Percentiles rank a stretch among this genome's conserved stretches.
phyloP scores from a whole-genome alignment of 257 asterid species.

The Apocynum venetum region DNA sequence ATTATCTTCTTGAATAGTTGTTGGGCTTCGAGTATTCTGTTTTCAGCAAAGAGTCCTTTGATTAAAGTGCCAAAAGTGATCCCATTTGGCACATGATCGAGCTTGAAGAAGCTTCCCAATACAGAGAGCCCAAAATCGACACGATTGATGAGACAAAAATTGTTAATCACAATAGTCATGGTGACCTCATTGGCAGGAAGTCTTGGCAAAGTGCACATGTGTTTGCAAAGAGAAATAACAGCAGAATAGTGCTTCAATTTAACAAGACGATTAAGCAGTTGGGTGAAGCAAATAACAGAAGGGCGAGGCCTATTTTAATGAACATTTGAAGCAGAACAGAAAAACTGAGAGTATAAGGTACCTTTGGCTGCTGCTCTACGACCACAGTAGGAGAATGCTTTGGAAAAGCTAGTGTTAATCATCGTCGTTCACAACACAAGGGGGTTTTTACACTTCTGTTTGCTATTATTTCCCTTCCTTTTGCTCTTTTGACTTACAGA shows the following conservation, averaged over 20 bases:
- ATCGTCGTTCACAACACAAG: too few species aligned
- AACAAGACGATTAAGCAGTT: neutral
- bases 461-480: too few species aligned
- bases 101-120: conserved; percentile 21
- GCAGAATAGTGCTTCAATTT: neutral
- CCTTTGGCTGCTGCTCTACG: too few species aligned
- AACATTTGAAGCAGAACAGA: too few species aligned
- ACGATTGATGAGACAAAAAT: neutral
- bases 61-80: conserved; percentile 19
- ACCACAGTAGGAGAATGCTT: too few species aligned
- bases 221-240: conserved; percentile 1
- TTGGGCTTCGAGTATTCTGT: conserved; percentile 13
- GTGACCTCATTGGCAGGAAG: neutral
- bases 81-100: conserved; percentile 13
- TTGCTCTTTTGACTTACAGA: too few species aligned
- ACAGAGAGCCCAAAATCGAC: neutral
- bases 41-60: conserved; percentile 16
- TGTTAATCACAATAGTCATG: neutral
- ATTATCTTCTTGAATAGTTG: conserved; percentile 24
- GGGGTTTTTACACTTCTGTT: too few species aligned
- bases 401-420: too few species aligned
- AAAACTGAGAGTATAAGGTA: too few species aligned
- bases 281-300: neutral
- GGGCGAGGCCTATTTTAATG: neutral
- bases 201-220: neutral